Evolutionary conservation across 1,284 basidiomycete genomes (phyloP), one percentile per base, ranked within the genome.

Genomic region (Cutaneotrichosporon dermatis): DNA sequence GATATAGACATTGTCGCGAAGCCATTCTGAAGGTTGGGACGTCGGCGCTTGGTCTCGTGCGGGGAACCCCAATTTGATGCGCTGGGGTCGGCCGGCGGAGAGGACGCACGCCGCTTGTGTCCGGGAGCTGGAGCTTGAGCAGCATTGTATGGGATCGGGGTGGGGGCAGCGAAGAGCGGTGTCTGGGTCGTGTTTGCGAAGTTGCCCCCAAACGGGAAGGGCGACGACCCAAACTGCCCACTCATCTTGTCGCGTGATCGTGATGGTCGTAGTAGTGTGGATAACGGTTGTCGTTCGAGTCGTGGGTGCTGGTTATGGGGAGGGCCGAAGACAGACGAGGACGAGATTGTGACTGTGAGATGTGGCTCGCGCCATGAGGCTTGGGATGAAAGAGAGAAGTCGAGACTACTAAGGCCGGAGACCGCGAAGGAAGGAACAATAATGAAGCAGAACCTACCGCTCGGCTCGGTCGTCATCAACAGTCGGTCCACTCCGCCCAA

Each of bases 21-120:
- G 4, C 73, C 74, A 54, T 70, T 68, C 3, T 68, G 60, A 7
- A 76, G 62, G 52, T 76, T 75, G 0, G 72, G 72, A 42, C 73
- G 60, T 5, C 67, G 57, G 2, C 73, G 66, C 61, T 76, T 76
- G 11, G 42, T 13, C 3, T 63, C 58, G 50, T 51, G 50, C 15
- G 12, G 50, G 16, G 6, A 15, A 11, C 15, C 7, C 3, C 37
- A n/a, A 25, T 11, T 51, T 16, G 16, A 25, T 25, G 44, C n/a
- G 15, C 44, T 15, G 15, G 44, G 12, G 16, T 41, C 50, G 2
- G 16, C 33, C 15, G 49, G 54, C 12, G 58, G 43, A 2, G 53
- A 55, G 12, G 40, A 37, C n/a, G 59, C 59, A 11, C 59, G 54
- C 39, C 59, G 59, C 36, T 60, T 60, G 43, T 50, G 54, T 4